A percentile compares a stretch with the other conserved stretches of the same genome.
Evolutionary conservation across 2,329 filamentous ascomycete genomes (phyloP).

Genomic region (Emmonsiellopsis sp.): DNA sequence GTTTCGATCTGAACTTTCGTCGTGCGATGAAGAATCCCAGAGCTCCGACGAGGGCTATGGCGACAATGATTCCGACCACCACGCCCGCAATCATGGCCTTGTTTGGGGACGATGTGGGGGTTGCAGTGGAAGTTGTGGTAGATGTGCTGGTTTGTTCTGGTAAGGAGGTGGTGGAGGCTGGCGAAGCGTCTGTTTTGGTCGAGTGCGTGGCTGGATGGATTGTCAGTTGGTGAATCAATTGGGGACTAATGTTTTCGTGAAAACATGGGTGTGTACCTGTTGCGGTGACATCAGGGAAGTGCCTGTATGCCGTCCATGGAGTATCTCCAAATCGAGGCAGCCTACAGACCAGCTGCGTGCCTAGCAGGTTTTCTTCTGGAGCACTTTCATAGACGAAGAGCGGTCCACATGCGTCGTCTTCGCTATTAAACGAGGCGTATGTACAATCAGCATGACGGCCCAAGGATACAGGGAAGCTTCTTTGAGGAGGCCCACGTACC

Average conservation of each 20-base stretch:
- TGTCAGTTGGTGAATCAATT: not conserved
- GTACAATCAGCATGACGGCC: not conserved
- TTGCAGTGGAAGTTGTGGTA: not conserved
- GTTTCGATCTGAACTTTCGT: not conserved
- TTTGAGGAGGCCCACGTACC: not conserved
- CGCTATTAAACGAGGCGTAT: not conserved
- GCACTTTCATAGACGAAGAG: not conserved
- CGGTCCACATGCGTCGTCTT: not conserved
- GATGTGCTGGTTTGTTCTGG: not conserved
- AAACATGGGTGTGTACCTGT: not conserved
- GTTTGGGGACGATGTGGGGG: not conserved
- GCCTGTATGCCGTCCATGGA: not conserved
- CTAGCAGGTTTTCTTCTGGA: not conserved
- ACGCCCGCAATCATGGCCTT: not conserved
- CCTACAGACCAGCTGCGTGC: conserved; percentile 1
- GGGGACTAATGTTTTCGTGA: not conserved
- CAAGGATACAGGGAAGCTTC: not conserved
- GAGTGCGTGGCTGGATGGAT: not conserved
- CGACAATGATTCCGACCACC: not conserved
- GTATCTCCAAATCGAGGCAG: not conserved
- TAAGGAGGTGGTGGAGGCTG: not conserved
- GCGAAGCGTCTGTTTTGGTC: not conserved
- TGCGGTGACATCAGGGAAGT: not conserved
- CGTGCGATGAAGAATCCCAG: not conserved
- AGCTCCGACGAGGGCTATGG: not conserved